phyloP scores from a whole-genome alignment of 1,139 yeast species.

The Blastobotrys malaysiensis region DNA sequence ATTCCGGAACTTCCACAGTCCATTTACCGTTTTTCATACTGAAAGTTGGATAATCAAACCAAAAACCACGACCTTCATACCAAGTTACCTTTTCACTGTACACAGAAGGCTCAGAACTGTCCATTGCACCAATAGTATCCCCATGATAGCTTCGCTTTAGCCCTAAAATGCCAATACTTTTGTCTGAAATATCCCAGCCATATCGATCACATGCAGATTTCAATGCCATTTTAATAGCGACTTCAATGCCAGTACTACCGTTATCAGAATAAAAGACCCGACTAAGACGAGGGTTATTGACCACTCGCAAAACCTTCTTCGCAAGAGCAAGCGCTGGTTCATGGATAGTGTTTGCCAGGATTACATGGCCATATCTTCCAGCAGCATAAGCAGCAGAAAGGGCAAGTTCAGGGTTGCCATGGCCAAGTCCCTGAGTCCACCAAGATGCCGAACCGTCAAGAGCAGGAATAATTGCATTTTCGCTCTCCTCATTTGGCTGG shows the following conservation, averaged over 20 bases:
- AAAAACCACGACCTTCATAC: constrained; percentile 26
- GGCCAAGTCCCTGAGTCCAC: constrained; percentile 32
- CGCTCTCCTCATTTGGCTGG: background rate
- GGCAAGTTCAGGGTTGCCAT: constrained; percentile 25
- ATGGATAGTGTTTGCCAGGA: constrained; percentile 26
- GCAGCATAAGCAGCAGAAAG: constrained; percentile 29
- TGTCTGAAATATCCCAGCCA: constrained; percentile 16
- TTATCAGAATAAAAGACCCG: constrained; percentile 29
- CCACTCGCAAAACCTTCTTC: constrained; percentile 16
- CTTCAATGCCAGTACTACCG: constrained; percentile 30
- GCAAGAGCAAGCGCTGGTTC: constrained; percentile 28
- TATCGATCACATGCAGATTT: constrained; percentile 24
- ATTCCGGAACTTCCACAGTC: constrained; percentile 21
- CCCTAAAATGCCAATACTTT: constrained; percentile 23
- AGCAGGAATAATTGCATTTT: constrained; percentile 14
- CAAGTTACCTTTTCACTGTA: constrained; percentile 27
- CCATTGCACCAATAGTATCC: constrained; percentile 30
- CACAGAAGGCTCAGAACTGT: constrained; percentile 28
- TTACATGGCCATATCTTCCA: constrained; percentile 30
- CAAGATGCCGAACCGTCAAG: constrained; percentile 31
- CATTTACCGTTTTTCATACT: constrained; percentile 21
- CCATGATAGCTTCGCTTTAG: constrained; percentile 29
- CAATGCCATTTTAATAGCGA: constrained; percentile 29
- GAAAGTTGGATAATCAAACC: constrained; percentile 28
- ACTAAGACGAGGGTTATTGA: constrained; percentile 19